Evolutionary conservation across 495 filamentous ascomycete genomes (phyloP).

Genomic region (Clavariopsis aquatica): DNA sequence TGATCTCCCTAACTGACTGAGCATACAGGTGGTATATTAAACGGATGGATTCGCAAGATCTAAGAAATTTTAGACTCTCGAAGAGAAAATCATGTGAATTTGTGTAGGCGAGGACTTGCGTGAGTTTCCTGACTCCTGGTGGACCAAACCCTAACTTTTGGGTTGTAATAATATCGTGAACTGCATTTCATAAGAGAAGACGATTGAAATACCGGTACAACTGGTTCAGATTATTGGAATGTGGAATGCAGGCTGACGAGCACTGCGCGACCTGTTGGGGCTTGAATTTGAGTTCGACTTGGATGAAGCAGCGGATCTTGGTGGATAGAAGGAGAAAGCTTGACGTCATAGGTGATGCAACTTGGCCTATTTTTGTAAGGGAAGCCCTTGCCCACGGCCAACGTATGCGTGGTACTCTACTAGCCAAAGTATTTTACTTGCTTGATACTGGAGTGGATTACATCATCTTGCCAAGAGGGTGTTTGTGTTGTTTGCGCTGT

Average conservation of each 20-base stretch:
- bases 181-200: too few species aligned
- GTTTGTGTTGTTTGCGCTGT: conserved; percentile 7
- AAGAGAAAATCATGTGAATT: too few species aligned
- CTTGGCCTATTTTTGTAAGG: not conserved
- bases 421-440: not conserved
- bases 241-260: not conserved
- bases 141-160: not conserved
- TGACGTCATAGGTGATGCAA: not conserved
- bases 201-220: too few species aligned
- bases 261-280: not conserved
- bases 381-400: not conserved
- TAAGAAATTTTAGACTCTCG: not conserved
- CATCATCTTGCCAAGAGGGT: conserved; percentile 1
- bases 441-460: not conserved
- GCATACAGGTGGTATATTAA: too few species aligned
- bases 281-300: not conserved
- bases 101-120: not conserved
- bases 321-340: not conserved
- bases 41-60: too few species aligned
- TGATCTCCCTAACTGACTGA: too few species aligned
- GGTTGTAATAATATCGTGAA: not conserved
- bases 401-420: not conserved
- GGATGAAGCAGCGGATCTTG: not conserved
- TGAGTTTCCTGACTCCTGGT: not conserved
- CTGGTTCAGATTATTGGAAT: too few species aligned